Evolutionary conservation across 208 protist species (phyloP).

Genomic region (Phytomonas sp.): DNA sequence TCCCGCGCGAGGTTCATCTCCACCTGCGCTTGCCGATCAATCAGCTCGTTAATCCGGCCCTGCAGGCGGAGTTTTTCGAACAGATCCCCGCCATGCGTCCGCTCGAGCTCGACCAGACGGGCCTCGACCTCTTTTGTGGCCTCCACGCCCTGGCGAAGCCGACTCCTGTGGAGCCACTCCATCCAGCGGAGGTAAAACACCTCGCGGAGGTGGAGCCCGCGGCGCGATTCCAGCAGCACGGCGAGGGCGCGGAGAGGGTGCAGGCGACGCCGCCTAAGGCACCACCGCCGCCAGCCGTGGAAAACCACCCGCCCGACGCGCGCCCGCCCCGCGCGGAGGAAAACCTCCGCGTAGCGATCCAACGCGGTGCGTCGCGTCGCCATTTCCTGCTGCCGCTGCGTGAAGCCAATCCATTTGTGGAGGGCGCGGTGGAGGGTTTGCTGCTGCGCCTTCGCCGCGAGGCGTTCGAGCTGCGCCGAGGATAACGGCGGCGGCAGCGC

Average conservation of each 20-base stretch:
- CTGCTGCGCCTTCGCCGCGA: slow-evolving; percentile 33
- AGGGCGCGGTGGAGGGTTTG: slow-evolving; percentile 32
- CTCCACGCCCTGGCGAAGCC: slow-evolving; percentile 14
- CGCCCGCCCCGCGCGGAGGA: slow-evolving; percentile 12
- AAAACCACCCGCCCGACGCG: slow-evolving; percentile 16
- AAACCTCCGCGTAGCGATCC: slow-evolving; percentile 18
- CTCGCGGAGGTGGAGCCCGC: slow-evolving; percentile 22
- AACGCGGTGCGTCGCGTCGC: slow-evolving; percentile 7
- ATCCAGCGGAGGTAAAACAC: slow-evolving; percentile 39
- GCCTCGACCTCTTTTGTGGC: slow-evolving; percentile 32
- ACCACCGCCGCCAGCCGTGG: slow-evolving; percentile 40
- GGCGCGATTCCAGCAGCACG: slow-evolving; percentile 27
- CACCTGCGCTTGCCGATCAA: slow-evolving; percentile 34
- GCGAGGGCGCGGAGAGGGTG: slow-evolving; percentile 33
- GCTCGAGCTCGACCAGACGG: slow-evolving; percentile 39
- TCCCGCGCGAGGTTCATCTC: slow-evolving; percentile 24
- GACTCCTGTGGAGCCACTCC: slow-evolving; percentile 25
- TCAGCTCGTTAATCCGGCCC: slow-evolving; percentile 56
- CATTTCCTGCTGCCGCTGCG: background rate
- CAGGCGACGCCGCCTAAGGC: slow-evolving; percentile 16
- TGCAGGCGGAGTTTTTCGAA: slow-evolving; percentile 84
- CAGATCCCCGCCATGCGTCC: slow-evolving; percentile 44
- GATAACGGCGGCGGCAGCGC: background rate
- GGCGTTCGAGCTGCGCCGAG: slow-evolving; percentile 20
- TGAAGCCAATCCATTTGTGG: slow-evolving; percentile 18